Conservation (phyloP, 2,329 filamentous ascomycete genomes). For the Calonectria montana region DNA sequence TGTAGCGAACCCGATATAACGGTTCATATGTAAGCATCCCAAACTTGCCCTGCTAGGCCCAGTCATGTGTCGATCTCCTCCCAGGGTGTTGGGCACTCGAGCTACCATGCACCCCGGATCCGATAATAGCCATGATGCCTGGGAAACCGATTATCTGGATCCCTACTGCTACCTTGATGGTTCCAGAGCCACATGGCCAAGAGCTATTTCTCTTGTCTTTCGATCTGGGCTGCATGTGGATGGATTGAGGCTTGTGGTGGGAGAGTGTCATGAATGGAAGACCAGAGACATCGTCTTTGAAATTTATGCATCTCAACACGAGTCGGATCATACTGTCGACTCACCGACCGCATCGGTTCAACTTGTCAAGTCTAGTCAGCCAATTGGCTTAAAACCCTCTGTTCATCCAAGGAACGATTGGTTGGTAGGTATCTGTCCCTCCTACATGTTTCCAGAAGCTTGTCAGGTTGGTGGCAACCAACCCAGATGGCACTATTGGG, state of each 20-base stretch:
- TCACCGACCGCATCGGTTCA: background rate
- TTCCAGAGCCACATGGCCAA: conserved; percentile 4
- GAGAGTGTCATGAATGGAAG: background rate
- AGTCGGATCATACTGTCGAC: background rate
- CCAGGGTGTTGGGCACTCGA: background rate
- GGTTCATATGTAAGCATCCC: background rate
- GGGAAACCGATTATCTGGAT: conserved; percentile 10
- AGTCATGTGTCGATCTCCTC: background rate
- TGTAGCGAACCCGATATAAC: background rate
- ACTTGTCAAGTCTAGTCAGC: too few relatives aligned
- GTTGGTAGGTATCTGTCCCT: background rate
- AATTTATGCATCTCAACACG: background rate
- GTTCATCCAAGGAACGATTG: background rate
- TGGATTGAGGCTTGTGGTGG: background rate
- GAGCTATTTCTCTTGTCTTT: background rate
- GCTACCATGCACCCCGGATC: conserved; percentile 6
- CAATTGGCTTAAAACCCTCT: background rate
- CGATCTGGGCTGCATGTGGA: background rate
- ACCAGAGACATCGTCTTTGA: background rate
- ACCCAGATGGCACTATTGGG: background rate
- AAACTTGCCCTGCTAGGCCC: background rate
- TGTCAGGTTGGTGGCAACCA: background rate
- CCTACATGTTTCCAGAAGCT: background rate
- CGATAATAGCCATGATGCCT: conserved; percentile 11
- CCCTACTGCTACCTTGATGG: background rate